A percentile compares a stretch with the other conserved stretches of the same genome.
These are phyloP conservation scores for Nakazawaea wickerhamii DNA, from an alignment of 805 yeast species.

Conservation along the genomic window DNA sequence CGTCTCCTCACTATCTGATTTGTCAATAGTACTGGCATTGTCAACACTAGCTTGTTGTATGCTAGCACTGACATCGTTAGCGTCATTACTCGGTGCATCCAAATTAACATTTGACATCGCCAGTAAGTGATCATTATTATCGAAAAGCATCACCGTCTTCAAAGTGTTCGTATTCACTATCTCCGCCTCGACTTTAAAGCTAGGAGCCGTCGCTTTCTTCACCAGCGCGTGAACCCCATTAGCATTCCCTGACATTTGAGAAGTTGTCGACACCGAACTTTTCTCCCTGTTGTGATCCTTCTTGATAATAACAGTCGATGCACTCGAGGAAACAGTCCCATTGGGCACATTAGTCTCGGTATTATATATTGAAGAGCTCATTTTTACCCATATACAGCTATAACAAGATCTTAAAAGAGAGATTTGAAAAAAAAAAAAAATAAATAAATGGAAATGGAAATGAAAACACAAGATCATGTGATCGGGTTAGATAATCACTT, in stretches of 20 bases:
- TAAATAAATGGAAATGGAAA: too few species aligned
- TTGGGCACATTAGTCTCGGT: not conserved
- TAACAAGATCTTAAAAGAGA: too few species aligned
- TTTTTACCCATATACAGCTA: too few species aligned
- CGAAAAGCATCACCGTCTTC: constrained; percentile 6
- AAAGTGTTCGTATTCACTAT: constrained; percentile 10
- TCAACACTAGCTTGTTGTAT: not conserved
- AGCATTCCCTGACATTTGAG: not conserved
- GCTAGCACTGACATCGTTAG: not conserved
- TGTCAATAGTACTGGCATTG: not conserved
- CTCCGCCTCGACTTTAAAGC: constrained; percentile 13
- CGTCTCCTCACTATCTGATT: constrained; percentile 12
- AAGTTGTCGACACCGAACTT: constrained; percentile 1
- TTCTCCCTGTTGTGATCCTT: not conserved
- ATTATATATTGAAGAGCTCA: not conserved
- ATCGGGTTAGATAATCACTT: too few species aligned
- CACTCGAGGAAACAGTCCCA: not conserved
- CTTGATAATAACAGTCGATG: too few species aligned
- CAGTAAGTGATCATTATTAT: constrained; percentile 1
- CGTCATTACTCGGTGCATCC: not conserved
- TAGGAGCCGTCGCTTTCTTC: not conserved
- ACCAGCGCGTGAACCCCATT: not conserved
- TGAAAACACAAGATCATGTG: too few species aligned
- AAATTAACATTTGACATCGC: not conserved
- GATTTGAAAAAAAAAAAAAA: too few species aligned